Evolutionary conservation across 306 rosid species (phyloP).

Genomic region (Gillenia trifoliata): DNA sequence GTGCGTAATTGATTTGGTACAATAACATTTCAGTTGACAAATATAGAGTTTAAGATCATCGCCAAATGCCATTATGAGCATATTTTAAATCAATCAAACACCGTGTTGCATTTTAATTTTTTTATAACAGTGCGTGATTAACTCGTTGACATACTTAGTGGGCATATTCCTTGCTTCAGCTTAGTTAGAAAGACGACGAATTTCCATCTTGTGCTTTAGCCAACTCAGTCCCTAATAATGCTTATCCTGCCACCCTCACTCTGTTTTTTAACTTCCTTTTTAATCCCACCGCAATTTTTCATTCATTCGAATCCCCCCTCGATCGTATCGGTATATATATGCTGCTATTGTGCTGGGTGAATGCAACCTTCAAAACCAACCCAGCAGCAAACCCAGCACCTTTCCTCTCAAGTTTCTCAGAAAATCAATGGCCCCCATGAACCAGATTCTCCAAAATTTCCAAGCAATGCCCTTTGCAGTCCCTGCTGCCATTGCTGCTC

Average conservation of each 20-base stretch:
- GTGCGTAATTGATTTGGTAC: too few species aligned
- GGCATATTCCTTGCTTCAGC: background rate
- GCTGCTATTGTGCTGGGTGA: background rate
- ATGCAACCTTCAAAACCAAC: background rate
- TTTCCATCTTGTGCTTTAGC: background rate
- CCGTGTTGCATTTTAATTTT: too few species aligned
- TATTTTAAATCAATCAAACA: too few species aligned
- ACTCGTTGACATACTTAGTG: background rate
- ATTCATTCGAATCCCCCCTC: background rate
- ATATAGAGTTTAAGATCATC: too few species aligned
- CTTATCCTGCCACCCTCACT: background rate
- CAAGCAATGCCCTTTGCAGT: conserved; percentile 29
- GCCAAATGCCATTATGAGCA: too few species aligned
- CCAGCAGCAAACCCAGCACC: background rate
- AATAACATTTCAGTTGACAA: too few species aligned
- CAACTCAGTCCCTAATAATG: background rate
- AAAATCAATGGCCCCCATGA: conserved; percentile 17
- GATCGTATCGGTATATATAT: background rate
- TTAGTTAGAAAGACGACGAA: background rate
- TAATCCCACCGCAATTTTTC: background rate
- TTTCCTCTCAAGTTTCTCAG: background rate
- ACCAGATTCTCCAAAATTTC: conserved; percentile 1
- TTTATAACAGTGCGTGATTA: too few species aligned
- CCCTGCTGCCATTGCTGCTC: conserved; percentile 38
- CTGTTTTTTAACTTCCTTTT: background rate